Evolutionary conservation across 768 basidiomycete species (phyloP).

Genomic region (Termitomyces sp.): DNA sequence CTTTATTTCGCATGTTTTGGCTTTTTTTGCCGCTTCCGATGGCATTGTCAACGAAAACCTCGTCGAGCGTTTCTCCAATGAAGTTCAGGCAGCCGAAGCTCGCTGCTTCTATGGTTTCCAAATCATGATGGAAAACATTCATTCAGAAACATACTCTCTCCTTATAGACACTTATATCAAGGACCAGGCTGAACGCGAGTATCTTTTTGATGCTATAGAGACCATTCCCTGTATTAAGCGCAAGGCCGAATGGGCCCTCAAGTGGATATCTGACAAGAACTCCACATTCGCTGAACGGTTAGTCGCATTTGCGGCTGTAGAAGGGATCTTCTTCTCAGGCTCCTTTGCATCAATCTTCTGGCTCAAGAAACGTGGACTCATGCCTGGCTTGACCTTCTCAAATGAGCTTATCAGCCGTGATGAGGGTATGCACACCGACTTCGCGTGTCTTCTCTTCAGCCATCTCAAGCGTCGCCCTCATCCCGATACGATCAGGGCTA

Average conservation of each 20-base stretch:
- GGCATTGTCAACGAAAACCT: conserved; percentile 97
- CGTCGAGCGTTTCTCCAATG: conserved; percentile 88
- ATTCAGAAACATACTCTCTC: conserved; percentile 94
- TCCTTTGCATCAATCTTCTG: conserved; percentile 94
- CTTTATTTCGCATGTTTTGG: conserved; percentile 90
- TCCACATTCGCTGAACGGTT: conserved; percentile 87
- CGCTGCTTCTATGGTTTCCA: conserved; percentile 98
- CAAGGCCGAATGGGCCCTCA: conserved; percentile 94
- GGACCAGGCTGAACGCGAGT: conserved; percentile 66
- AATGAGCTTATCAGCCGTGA: conserved; percentile 96
- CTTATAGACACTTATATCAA: conserved; percentile 95
- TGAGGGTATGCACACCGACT: conserved; percentile 96
- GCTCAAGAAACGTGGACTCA: conserved; percentile 94
- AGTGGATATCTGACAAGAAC: conserved; percentile 79
- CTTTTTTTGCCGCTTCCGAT: conserved; percentile 95
- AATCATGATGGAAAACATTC: conserved; percentile 98
- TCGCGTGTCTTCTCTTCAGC: conserved; percentile 86
- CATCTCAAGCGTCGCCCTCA: conserved; percentile 81
- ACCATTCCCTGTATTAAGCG: conserved; percentile 89
- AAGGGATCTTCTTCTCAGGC: conserved; percentile 96
- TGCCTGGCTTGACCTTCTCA: conserved; percentile 96
- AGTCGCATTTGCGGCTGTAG: conserved; percentile 94
- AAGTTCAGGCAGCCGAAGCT: conserved; percentile 90
- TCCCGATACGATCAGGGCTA: conserved; percentile 61
- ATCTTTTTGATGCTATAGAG: conserved; percentile 89